Evolutionary conservation across 805 yeast genomes (phyloP), one percentile per base, ranked within the genome.

Genomic region (Yamadazyma paraphyllophila): DNA sequence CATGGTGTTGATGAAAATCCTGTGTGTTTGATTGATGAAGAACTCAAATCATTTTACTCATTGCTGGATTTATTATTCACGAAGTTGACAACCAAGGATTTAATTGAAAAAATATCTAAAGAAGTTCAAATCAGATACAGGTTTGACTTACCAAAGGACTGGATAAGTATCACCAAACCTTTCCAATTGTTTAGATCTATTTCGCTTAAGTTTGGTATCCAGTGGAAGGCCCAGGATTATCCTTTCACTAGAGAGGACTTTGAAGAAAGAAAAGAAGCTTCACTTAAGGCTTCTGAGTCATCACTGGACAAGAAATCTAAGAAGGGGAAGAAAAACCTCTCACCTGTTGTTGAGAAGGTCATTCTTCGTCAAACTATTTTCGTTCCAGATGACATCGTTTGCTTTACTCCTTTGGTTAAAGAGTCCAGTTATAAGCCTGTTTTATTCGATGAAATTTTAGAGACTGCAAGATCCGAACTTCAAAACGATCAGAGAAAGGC

Each of bases 181-280:
- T 49, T 70, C 15, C 80, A 77, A 42, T 58, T 85, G 36, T 71
- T 88, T 56, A 82, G 91, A 67, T 86, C 83, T 53, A 73, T 90
- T 51, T 82, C 96, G 9, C 57, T 71, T 44, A 85, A 87, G 65
- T 80, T 83, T 55, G 98, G 98, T 66, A 80, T 92, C 43, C 99
- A 94, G 71, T 84, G 96, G 87, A 67, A 72, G 49, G 71, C 77
- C 9, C 75, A 67, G 50, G 59, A 67, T 9, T 82, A 79, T 58
- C 67, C 62, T 10, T 79, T 80, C 61, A 72, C 79, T 29, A 60
- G 61, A 37, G 80, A 72, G 37, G 63, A 57, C 14, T 62, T 72
- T 36, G 69, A 65, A 26, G 49, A 53, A n/a, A 45, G 54, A 20
- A 46, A 59, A 11, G 74, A 65, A 3, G 40, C 53, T 3, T 49